Base-by-base conservation (phyloP, 768 basidiomycete species). In the Daedalea quercina region DNA sequence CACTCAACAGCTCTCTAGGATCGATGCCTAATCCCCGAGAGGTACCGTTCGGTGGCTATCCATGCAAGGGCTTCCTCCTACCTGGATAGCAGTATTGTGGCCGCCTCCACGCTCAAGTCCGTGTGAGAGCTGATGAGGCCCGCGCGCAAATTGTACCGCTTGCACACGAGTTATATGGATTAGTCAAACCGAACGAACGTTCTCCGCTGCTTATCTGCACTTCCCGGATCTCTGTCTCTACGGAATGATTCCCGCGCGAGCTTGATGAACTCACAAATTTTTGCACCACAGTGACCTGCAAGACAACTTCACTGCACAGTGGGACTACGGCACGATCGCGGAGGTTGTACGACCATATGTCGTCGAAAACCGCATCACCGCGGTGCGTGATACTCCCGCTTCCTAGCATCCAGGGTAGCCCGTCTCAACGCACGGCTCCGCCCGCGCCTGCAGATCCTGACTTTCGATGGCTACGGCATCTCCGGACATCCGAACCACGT, bases 401-500 rank as follows among this genome's bases (percentile, higher is more conserved):
- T n/a, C n/a, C n/a, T n/a, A 35, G 24, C 37, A 17, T 13, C 31
- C 35, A 33, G 15, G 19, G 4, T 40, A 49, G 23, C 23, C 13
- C 48, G 24, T 19, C 20, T 28, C 31, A 8, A 15, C 22, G 33
- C 15, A 23, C 2, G 41, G 37, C 45, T 43, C 44, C 28, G 28
- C 11, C 28, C 4, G 11, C 28, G 28, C 24, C 9, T 50, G 31
- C 59, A 94, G 91, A 82, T 95, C 44, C 72, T 96, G 45, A 94
- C 92, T 0, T 96, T 95, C 63, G 94, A 96, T 66, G 53, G 69
- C 0, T 58, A 61, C 1, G 94, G 93, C 2, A 71, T 95, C 13
- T 90, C 93, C n/a, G 73, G 72, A 3, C 94, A 95, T 63, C 89
- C 89, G 1, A 96, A 96, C 64, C 94, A 96, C 67, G 75, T 72